Percentiles rank a stretch among this genome's conserved stretches.
phyloP scores from a whole-genome alignment of 2,329 filamentous ascomycete species.

The Fusarium mundagurra region DNA sequence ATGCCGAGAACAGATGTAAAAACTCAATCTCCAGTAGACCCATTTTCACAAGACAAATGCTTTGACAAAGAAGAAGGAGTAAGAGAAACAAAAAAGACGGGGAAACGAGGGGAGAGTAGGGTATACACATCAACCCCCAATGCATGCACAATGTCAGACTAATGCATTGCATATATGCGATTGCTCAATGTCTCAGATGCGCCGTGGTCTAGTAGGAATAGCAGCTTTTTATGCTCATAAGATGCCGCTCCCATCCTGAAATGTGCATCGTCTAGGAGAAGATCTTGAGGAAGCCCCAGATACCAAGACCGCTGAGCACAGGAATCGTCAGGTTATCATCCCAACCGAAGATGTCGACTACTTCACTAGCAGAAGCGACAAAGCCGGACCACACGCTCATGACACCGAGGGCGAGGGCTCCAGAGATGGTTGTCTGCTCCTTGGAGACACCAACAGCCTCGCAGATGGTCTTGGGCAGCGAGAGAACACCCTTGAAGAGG shows the following conservation, averaged over 20 bases:
- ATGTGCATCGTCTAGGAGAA: slow-evolving; percentile 68
- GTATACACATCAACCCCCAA: slow-evolving; percentile 13
- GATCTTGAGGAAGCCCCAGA: slow-evolving; percentile 90
- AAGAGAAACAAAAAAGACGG: slow-evolving; percentile 24
- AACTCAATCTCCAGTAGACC: slow-evolving; percentile 15
- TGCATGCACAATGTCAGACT: slow-evolving; percentile 30
- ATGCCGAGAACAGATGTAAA: background rate
- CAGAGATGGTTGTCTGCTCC: slow-evolving; percentile 70
- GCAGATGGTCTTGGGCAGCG: slow-evolving; percentile 70
- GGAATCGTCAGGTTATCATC: slow-evolving; percentile 99
- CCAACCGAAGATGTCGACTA: slow-evolving; percentile 90
- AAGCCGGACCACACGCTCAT: slow-evolving; percentile 91
- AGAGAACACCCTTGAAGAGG: slow-evolving; percentile 82
- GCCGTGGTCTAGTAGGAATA: background rate
- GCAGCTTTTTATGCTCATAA: background rate
- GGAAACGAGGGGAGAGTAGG: slow-evolving; percentile 1
- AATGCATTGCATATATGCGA: slow-evolving; percentile 15
- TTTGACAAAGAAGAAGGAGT: slow-evolving; percentile 21
- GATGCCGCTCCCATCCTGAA: background rate
- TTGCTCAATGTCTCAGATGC: slow-evolving; percentile 24
- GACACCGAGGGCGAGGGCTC: slow-evolving; percentile 77
- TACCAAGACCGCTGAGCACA: slow-evolving; percentile 84
- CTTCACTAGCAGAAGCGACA: slow-evolving; percentile 87
- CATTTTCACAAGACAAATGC: slow-evolving; percentile 11
- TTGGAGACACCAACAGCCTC: slow-evolving; percentile 69